Evolutionary conservation across 805 yeast genomes (phyloP), one percentile per base, ranked within the genome.

Genomic region (Starmerella roubikii): DNA sequence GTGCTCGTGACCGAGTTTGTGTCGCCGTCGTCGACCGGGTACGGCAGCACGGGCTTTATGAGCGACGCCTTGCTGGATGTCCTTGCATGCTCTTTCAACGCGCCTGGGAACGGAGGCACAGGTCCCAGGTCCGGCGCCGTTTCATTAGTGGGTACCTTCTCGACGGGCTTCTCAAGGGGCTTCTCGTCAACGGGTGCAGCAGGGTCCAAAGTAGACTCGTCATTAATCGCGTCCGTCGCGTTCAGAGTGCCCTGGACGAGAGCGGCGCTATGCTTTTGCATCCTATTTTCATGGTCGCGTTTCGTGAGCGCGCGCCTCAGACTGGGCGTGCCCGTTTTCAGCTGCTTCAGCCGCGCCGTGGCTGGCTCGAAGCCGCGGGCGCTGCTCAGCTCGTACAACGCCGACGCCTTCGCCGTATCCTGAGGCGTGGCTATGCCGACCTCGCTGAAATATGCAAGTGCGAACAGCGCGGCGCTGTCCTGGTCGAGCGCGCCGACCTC

Each of bases 361-460:
- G 64, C 64, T 4, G 60, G 63, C 2, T 33, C 46, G 32, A 57
- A 57, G 8, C 79, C 79, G 41, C 69, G 64, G 0, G 63, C 56
- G 0, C 77, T 72, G 26, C 82, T 74, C 33, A 62, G 57, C 27
- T 58, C 56, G 54, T 73, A 78, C 60, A 71, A 74, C 37, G 59
- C 57, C 30, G 51, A 50, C 0, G 83, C 77, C 51, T 59, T 52
- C 13, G 55, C 59, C 12, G 58, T 16, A 54, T 71, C 64, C 20
- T 55, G 54, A 4, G 57, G 56, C 31, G 73, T 69, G 4, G 76
- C 79, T 27, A 77, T 66, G 2, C 86, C 86, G 34, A 68, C 72
- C 50, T 76, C 83, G 51, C 66, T 68, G 51, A 73, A 79, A 49
- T 72, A 69, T 0, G 82, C 88, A 29, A 80, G 53, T 30, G 82